Percentiles rank a stretch among this genome's conserved stretches.
Evolutionary conservation across 768 basidiomycete genomes (phyloP).

Genomic region (Tricholomella constricta): DNA sequence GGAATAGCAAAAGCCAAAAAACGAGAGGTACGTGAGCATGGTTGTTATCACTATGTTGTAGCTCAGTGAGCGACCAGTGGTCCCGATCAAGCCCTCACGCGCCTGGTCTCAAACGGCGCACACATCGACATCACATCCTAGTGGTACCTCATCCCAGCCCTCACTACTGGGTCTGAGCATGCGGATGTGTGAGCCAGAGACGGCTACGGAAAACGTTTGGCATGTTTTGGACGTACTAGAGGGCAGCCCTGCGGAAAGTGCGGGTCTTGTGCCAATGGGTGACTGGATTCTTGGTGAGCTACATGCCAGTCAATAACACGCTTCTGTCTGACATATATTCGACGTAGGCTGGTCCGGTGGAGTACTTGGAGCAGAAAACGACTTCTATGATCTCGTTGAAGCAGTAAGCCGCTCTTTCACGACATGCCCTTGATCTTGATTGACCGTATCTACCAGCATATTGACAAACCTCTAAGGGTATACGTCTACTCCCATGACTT

Average conservation of each 20-base stretch:
- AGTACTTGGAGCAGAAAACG: conserved; percentile 84
- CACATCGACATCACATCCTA: conserved; percentile 37
- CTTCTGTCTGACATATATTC: conserved; percentile 46
- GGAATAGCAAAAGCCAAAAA: conserved; percentile 78
- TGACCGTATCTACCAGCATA: conserved; percentile 54
- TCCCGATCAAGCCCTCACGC: conserved; percentile 82
- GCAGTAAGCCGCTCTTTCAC: conserved; percentile 56
- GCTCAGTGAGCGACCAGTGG: conserved; percentile 51
- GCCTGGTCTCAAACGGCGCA: conserved; percentile 64
- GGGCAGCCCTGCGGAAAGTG: conserved; percentile 94
- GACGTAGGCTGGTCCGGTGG: conserved; percentile 95
- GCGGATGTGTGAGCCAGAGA: conserved; percentile 89
- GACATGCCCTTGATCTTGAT: conserved; percentile 4
- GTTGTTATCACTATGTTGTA: conserved; percentile 1
- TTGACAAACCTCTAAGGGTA: conserved; percentile 90
- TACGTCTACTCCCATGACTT: conserved; percentile 98
- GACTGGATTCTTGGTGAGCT: conserved; percentile 49
- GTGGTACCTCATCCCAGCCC: conserved; percentile 59
- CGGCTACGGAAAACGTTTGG: conserved; percentile 93
- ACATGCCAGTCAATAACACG: neutral
- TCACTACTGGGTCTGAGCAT: conserved; percentile 94
- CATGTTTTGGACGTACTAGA: conserved; percentile 97
- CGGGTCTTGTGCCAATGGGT: conserved; percentile 91
- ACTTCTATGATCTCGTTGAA: conserved; percentile 96
- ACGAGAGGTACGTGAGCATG: conserved; percentile 57